These are phyloP conservation scores for Salix caprea DNA, from an alignment of 345 rosid species.

Conservation along the genomic window DNA sequence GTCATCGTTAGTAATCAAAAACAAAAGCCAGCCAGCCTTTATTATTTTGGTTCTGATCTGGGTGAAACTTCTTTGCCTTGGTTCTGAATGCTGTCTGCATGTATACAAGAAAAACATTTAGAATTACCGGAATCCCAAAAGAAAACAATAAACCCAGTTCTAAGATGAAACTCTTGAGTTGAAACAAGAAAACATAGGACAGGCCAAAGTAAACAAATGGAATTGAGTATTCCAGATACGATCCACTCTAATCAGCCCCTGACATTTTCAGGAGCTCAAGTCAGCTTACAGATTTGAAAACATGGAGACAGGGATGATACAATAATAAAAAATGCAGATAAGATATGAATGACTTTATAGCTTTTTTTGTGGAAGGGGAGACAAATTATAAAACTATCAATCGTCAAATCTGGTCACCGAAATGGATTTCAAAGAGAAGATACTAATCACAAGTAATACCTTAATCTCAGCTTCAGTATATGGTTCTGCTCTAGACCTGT, in stretches of 20 bases:
- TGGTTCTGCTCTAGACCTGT: slow-evolving; percentile 62
- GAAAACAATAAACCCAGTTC: background rate
- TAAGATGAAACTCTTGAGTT: background rate
- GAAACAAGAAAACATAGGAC: too few species aligned
- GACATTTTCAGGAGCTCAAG: too few species aligned
- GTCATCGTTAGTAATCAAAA: background rate
- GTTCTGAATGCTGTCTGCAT: slow-evolving; percentile 83
- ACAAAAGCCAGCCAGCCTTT: slow-evolving; percentile 53
- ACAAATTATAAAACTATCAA: background rate
- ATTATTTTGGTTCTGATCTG: slow-evolving; percentile 88
- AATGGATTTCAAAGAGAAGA: background rate
- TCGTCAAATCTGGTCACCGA: background rate
- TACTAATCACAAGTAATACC: slow-evolving; percentile 34
- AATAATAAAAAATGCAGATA: background rate
- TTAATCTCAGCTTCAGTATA: slow-evolving; percentile 92
- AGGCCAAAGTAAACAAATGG: too few species aligned
- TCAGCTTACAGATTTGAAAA: too few species aligned
- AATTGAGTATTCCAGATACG: too few species aligned
- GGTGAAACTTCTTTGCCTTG: slow-evolving; percentile 87
- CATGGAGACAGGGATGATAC: too few species aligned
- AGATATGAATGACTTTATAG: background rate
- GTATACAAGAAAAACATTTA: background rate
- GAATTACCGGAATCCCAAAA: background rate
- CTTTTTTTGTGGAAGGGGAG: too few species aligned
- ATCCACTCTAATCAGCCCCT: too few species aligned